Evolutionary conservation across 2,329 filamentous ascomycete species (phyloP), one percentile per base, ranked within the genome.

Genomic region (Aureobasidium sp.): DNA sequence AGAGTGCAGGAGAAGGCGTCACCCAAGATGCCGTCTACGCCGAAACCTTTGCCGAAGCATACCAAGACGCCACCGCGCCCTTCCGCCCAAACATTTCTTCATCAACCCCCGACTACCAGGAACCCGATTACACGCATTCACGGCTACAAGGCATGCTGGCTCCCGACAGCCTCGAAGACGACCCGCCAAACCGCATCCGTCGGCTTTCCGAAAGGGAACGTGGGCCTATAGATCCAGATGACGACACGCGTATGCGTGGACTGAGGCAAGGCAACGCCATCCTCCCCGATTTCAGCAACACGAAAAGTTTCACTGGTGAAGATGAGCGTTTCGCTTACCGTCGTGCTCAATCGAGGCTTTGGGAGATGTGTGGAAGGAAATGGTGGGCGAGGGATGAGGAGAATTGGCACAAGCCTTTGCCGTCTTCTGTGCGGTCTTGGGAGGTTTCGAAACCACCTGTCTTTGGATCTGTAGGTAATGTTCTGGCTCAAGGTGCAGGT

Each of bases 301-400:
- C 83, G 0, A 72, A 76, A 10, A 81, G 79, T 0, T 86, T 91
- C 62, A 90, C 85, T 0, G 88, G 88, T 11, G 85, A 90, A 64
- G 88, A 91, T 65, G 87, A 91, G 66, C 75, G 81, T 11, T 93
- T 93, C 64, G 87, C 87, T 0, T 90, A 89, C 61, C 88, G 88
- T 67, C 76, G 88, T 21, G 88, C 87, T 2, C 76, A 81, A 38
- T 88, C 84, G 59, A 74, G 88, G n/a, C 71, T 93, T 3, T 93
- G 86, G 87, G 86, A 93, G 69, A 81, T 93, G 64, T 91, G 86
- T 66, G 81, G 85, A 16, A 74, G 73, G 32, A 73, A 78, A 56
- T 91, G 87, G 87, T 88, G 88, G 71, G 75, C 76, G 2, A 71
- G 85, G 41, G 72, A 70, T 3, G 79, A 77, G 3, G 70, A 74